These are phyloP conservation scores for Ceratocystis destructans DNA, from an alignment of 2,329 filamentous ascomycete species.

Conservation along the genomic window DNA sequence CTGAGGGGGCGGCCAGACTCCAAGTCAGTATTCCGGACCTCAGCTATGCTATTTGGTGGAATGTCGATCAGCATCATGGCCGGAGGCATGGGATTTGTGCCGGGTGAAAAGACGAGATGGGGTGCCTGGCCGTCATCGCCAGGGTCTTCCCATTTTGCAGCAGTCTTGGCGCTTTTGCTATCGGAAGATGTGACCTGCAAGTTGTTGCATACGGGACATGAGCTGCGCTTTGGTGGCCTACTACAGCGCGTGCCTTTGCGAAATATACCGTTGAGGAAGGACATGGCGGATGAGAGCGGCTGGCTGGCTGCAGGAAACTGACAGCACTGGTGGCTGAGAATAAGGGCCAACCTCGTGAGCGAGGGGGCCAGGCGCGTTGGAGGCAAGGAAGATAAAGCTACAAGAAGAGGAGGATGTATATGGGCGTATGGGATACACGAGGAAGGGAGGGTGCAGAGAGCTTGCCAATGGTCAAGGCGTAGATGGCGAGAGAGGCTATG, in stretches of 20 bases:
- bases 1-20: slow-evolving; percentile 9
- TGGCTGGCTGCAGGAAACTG: background rate
- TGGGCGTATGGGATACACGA: background rate
- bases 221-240: slow-evolving; percentile 12
- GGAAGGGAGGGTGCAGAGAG: background rate
- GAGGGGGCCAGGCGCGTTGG: background rate
- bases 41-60: slow-evolving; percentile 15
- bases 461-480: background rate
- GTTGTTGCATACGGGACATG: slow-evolving; percentile 18
- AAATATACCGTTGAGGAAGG: slow-evolving; percentile 18
- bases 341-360: slow-evolving; percentile 1
- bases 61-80: slow-evolving; percentile 18
- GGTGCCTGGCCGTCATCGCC: slow-evolving; percentile 10
- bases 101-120: slow-evolving; percentile 10
- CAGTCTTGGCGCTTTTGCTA: slow-evolving; percentile 13
- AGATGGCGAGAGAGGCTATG: background rate
- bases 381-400: background rate
- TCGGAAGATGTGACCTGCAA: slow-evolving; percentile 16
- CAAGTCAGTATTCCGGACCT: slow-evolving; percentile 12
- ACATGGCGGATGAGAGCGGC: slow-evolving; percentile 1
- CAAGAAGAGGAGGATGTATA: background rate
- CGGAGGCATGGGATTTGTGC: slow-evolving; percentile 17
- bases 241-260: slow-evolving; percentile 12
- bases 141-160: slow-evolving; percentile 17
- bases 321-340: background rate